Evolutionary conservation across 2,329 filamentous ascomycete species (phyloP), one percentile per base, ranked within the genome.

Genomic region (Cercospora sp.): DNA sequence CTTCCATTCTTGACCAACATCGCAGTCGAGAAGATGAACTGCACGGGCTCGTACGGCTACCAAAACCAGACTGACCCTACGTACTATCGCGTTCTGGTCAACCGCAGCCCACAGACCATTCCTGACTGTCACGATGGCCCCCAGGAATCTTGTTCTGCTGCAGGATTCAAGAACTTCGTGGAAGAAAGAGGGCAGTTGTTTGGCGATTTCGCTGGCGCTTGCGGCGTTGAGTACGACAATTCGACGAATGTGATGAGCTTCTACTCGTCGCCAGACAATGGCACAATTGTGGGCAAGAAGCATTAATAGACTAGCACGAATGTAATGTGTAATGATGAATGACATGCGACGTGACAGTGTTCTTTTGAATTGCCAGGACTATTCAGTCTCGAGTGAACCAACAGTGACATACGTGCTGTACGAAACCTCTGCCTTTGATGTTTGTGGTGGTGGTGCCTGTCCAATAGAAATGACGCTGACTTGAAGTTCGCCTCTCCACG

Each of bases 1-100:
- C 78, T 91, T 31, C 88, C 89, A 0, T 91, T 91, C 76, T 78
- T 91, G 61, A 84, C 85, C 31, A 90, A 91, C 75, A 81, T 91
- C 26, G 89, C 88, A 0, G 84, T 91, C 48, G 89, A 91, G 81
- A 84, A 85, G 62, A 79, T 91, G 77, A 82, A 88, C 64, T 91
- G 89, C 77, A 74, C 73, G 7, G 82, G 83, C n/a, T 84, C 84
- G 72, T 84, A 84, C 67, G 85, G 87, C 6, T 88, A 82, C 74
- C 77, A 82, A 1, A 82, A 85, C 59, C 68, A 72, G 40, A 73
- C 75, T 10, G 74, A 75, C 68, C 74, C 77, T 18, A 77, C 76
- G 9, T 87, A 83, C 71, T 83, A 84, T 73, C 78, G 85, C 16
- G 82, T 85, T 0, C 72, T 86, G 23, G 84, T 85, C 12, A 86